Conservation (phyloP, 139 green algal genomes). For the Chlorella sp. region DNA sequence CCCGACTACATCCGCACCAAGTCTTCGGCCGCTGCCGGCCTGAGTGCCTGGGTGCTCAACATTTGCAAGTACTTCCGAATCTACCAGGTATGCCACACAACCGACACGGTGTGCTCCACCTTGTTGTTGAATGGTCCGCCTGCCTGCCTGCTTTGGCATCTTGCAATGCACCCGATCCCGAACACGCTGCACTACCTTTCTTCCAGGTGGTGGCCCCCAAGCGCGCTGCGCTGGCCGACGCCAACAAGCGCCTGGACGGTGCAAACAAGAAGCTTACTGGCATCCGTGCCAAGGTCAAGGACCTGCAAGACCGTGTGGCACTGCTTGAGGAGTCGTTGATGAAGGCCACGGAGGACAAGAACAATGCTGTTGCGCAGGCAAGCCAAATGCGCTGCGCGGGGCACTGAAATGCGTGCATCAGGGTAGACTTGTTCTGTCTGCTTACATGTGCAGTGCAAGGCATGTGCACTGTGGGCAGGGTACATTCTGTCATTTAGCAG, state of each 20-base stretch:
- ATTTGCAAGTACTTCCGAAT: constrained; percentile 97
- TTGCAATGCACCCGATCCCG: too few relatives aligned
- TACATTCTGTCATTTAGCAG: not conserved
- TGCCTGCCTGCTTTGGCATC: not conserved
- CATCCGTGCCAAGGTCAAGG: constrained; percentile 84
- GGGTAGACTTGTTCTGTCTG: not conserved
- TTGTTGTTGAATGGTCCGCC: not conserved
- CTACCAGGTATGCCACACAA: constrained; percentile 88
- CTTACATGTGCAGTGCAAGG: not conserved
- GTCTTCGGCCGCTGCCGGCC: constrained; percentile 86
- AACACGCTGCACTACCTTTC: not conserved
- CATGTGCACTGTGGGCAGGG: too few relatives aligned
- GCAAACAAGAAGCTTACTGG: constrained; percentile 90
- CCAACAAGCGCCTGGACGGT: constrained; percentile 83
- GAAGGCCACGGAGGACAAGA: constrained; percentile 93
- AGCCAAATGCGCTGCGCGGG: not conserved
- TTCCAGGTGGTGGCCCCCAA: constrained; percentile 90
- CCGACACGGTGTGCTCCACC: too few relatives aligned
- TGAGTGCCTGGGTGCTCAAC: constrained; percentile 93
- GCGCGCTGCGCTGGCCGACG: constrained; percentile 80
- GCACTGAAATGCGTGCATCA: not conserved
- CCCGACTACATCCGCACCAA: constrained; percentile 85
- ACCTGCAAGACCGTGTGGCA: constrained; percentile 84
- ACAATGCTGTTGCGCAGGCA: constrained; percentile 74
- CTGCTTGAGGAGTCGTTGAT: constrained; percentile 84